Conservation (phyloP, 148 eudicot species). For the Nyssa sinensis region DNA sequence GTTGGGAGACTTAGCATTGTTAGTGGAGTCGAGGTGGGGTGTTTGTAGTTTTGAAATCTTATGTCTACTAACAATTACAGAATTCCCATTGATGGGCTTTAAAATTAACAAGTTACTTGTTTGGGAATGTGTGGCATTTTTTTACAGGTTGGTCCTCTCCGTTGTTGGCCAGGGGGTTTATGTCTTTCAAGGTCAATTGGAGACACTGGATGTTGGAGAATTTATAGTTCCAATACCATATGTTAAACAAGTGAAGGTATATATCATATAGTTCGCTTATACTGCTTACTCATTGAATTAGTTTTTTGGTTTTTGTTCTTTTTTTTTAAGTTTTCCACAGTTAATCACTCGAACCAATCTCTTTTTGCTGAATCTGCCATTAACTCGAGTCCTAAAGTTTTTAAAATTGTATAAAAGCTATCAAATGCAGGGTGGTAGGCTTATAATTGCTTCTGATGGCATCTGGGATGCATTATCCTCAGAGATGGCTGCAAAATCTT, state of each 20-base stretch:
- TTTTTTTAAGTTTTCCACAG: no score
- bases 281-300: neutral
- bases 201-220: conserved; percentile 86
- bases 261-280: neutral
- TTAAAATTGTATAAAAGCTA: conserved; percentile 34
- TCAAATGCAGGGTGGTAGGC: conserved; percentile 81
- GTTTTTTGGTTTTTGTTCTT: no score
- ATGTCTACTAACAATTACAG: neutral
- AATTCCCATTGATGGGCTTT: neutral
- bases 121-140: neutral
- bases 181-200: conserved; percentile 95
- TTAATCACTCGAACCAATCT: no score
- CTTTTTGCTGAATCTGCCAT: neutral
- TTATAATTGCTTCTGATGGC: conserved; percentile 91
- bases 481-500: conserved; percentile 73
- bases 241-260: conserved; percentile 93
- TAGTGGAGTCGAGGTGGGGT: conserved; percentile 70
- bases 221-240: conserved; percentile 83
- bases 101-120: neutral
- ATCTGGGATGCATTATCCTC: conserved; percentile 89
- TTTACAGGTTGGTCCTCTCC: conserved; percentile 78
- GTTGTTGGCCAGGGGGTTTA: conserved; percentile 97
- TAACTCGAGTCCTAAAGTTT: conserved; percentile 9
- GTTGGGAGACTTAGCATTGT: conserved; percentile 78
- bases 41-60: neutral